These are phyloP conservation scores for Phylloporus sp. DNA, from an alignment of 768 basidiomycete genomes.

Conservation along the genomic window DNA sequence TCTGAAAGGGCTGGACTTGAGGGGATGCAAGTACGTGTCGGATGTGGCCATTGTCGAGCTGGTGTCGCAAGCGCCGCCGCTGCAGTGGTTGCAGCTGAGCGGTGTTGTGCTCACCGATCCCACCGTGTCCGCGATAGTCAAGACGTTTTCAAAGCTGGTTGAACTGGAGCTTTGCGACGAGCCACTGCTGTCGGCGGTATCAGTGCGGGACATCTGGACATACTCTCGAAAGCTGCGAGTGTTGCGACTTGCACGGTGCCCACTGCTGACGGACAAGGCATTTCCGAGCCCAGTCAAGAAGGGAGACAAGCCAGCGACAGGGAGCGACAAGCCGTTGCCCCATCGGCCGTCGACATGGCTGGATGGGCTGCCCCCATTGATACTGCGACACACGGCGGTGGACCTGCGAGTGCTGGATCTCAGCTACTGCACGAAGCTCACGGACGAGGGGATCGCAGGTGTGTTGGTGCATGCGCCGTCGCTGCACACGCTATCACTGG, in stretches of 20 bases:
- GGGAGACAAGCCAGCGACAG: constrained; percentile 22
- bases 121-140: constrained; percentile 66
- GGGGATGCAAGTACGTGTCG: constrained; percentile 70
- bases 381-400: constrained; percentile 62
- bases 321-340: constrained; percentile 49
- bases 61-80: constrained; percentile 58
- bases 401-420: constrained; percentile 79
- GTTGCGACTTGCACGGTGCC: constrained; percentile 75
- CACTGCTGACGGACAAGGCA: constrained; percentile 70
- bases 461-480: constrained; percentile 71
- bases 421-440: constrained; percentile 61
- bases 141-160: constrained; percentile 68
- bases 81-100: constrained; percentile 74
- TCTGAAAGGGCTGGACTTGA: constrained; percentile 73
- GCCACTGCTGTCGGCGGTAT: constrained; percentile 59
- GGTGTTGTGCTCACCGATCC: constrained; percentile 59
- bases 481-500: constrained; percentile 71
- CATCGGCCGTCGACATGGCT: constrained; percentile 56
- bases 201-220: constrained; percentile 77
- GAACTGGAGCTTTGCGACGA: constrained; percentile 80
- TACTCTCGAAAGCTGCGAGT: constrained; percentile 75
- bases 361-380: constrained; percentile 59
- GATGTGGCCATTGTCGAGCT: constrained; percentile 76
- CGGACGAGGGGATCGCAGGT: constrained; percentile 73
- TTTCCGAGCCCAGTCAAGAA: constrained; percentile 57